phyloP scores from a whole-genome alignment of 2,329 filamentous ascomycete genomes.

The Alternaria arborescens region DNA sequence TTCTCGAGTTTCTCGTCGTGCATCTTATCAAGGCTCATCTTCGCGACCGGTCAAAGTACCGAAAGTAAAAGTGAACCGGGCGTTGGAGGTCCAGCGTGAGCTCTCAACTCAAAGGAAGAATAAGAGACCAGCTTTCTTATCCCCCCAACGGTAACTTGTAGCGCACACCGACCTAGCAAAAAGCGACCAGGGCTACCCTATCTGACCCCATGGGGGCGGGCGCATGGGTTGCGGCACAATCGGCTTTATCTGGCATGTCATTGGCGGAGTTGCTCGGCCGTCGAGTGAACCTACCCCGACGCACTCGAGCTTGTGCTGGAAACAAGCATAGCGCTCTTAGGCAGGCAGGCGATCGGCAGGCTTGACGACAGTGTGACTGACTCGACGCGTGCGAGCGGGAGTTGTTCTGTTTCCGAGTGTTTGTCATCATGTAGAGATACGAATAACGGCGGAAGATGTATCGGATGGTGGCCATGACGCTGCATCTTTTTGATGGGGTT shows the following conservation, averaged over 20 bases:
- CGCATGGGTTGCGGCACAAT: neutral
- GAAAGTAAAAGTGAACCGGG: neutral
- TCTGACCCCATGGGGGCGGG: slow-evolving; percentile 9
- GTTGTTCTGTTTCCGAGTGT: slow-evolving; percentile 4
- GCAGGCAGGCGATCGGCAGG: neutral
- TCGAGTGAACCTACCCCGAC: neutral
- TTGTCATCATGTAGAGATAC: neutral
- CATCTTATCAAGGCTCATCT: slow-evolving; percentile 30
- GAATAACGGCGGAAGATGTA: neutral
- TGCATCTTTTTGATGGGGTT: neutral
- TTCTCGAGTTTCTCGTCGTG: slow-evolving; percentile 38
- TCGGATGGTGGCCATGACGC: neutral
- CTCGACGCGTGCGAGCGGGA: neutral
- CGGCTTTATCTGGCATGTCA: neutral
- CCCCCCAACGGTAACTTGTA: neutral
- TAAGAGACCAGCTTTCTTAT: neutral
- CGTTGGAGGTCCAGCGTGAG: neutral
- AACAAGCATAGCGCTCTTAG: slow-evolving; percentile 2
- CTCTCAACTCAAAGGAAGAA: neutral
- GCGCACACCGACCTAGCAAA: neutral
- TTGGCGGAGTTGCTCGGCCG: neutral
- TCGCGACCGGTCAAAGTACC: neutral
- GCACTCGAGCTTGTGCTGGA: slow-evolving; percentile 1
- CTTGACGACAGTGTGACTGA: slow-evolving; percentile 4
- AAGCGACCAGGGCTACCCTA: neutral